Conservation (phyloP, 257 asterid genomes). For the Misopates orontium region DNA sequence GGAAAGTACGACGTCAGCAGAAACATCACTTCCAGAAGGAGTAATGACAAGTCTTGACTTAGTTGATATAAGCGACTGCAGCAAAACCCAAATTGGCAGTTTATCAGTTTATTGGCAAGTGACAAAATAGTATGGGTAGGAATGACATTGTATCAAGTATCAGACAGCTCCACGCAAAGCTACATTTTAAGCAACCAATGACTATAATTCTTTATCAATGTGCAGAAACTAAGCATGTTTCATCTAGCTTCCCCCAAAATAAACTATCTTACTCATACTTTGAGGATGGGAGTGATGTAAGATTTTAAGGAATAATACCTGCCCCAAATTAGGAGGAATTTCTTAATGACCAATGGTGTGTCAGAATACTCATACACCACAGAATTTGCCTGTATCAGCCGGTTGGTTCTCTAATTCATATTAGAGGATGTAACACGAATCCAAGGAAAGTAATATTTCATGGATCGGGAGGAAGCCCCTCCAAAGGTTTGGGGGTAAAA, state of each 20-base stretch:
- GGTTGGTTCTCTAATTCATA: slow-evolving; percentile 13
- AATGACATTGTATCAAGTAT: neutral
- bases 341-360: slow-evolving; percentile 4
- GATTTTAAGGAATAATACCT: neutral
- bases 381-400: neutral
- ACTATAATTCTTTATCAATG: neutral
- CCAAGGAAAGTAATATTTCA: slow-evolving; percentile 17
- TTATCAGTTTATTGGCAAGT: slow-evolving; percentile 22
- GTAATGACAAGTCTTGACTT: slow-evolving; percentile 81
- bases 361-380: slow-evolving; percentile 5
- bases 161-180: neutral
- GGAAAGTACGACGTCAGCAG: slow-evolving; percentile 60
- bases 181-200: slow-evolving; percentile 16
- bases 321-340: neutral
- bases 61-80: slow-evolving; percentile 94
- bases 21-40: slow-evolving; percentile 68
- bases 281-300: neutral
- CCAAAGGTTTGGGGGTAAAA: slow-evolving; percentile 13
- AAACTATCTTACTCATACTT: neutral
- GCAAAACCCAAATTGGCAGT: slow-evolving; percentile 27
- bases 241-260: neutral
- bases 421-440: slow-evolving; percentile 6
- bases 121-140: slow-evolving; percentile 11
- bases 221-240: neutral
- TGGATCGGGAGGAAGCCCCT: slow-evolving; percentile 23